A percentile compares a stretch with the other conserved stretches of the same genome.
Conservation (phyloP, 495 filamentous ascomycete species). For the Aspergillus indologenus region DNA sequence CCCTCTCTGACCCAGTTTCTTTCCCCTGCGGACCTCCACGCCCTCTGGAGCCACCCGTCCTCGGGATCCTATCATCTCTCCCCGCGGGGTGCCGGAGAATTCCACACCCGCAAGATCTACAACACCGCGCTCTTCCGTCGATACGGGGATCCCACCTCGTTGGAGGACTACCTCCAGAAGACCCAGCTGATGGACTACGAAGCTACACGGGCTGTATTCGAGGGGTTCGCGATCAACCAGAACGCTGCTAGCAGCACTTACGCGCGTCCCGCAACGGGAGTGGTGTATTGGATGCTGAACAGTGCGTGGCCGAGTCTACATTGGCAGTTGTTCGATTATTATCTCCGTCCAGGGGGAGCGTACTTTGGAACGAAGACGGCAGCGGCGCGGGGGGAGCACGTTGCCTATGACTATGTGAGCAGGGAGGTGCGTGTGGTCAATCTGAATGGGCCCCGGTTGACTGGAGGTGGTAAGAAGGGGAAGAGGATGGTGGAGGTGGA, state of each 20-base stretch:
- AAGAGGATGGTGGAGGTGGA: slow-evolving; percentile 42
- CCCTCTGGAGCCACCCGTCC: slow-evolving; percentile 54
- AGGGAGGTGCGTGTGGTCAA: slow-evolving; percentile 54
- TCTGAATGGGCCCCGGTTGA: slow-evolving; percentile 19
- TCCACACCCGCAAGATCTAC: slow-evolving; percentile 55
- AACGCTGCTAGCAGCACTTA: slow-evolving; percentile 26
- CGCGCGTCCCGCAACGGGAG: slow-evolving; percentile 52
- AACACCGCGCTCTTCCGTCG: slow-evolving; percentile 52
- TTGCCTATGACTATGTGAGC: slow-evolving; percentile 51
- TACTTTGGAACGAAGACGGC: slow-evolving; percentile 57
- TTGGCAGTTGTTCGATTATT: slow-evolving; percentile 67
- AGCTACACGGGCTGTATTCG: slow-evolving; percentile 58
- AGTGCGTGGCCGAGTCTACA: slow-evolving; percentile 63
- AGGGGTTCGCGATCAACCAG: slow-evolving; percentile 52
- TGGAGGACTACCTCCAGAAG: slow-evolving; percentile 55
- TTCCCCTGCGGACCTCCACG: slow-evolving; percentile 44
- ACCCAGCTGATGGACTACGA: slow-evolving; percentile 63
- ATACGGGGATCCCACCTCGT: slow-evolving; percentile 48
- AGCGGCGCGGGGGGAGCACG: slow-evolving; percentile 52
- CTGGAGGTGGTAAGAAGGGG: too few species aligned
- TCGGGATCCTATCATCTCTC: slow-evolving; percentile 60
- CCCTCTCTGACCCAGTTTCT: slow-evolving; percentile 54
- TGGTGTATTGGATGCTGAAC: slow-evolving; percentile 70
- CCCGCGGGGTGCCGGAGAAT: slow-evolving; percentile 46
- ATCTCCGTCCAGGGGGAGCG: slow-evolving; percentile 53